Evolutionary conservation across 768 basidiomycete genomes (phyloP).

Genomic region (Hericium erinaceus): DNA sequence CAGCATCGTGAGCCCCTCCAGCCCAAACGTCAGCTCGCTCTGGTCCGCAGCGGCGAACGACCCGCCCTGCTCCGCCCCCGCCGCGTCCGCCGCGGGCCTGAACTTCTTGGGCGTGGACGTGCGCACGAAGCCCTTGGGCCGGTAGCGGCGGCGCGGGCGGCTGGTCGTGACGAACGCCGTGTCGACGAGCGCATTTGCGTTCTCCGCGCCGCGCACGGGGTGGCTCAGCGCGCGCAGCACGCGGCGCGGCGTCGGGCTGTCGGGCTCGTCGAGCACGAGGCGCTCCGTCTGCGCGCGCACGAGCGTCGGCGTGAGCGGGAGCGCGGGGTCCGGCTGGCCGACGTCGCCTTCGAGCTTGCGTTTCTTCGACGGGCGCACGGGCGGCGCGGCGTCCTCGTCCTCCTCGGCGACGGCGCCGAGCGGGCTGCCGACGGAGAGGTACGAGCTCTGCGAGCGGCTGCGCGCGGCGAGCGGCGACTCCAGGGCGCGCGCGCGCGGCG

Average conservation of each 20-base stretch:
- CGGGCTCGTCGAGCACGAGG: not conserved
- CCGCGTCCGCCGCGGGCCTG: not conserved
- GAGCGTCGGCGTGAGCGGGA: not conserved
- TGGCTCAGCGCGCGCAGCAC: not conserved
- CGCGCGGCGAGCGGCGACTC: not conserved
- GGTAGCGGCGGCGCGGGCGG: not conserved
- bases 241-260: not conserved
- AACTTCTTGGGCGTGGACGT: not conserved
- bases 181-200: not conserved
- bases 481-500: not conserved
- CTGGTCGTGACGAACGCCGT: not conserved
- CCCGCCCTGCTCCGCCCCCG: not conserved
- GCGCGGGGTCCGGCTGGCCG: not conserved
- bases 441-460: not conserved
- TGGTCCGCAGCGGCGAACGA: not conserved
- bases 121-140: not conserved
- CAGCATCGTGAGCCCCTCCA: slow-evolving; percentile 1
- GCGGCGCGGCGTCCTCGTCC: not conserved
- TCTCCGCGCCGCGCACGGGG: not conserved
- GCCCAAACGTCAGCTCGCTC: slow-evolving; percentile 5
- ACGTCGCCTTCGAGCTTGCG: not conserved
- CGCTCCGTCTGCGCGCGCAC: not conserved
- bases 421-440: not conserved
- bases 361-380: not conserved
- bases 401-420: not conserved